A percentile compares a stretch with the other conserved stretches of the same genome.
phyloP scores from a whole-genome alignment of 2,329 filamentous ascomycete species.

The Aureobasidium sp. region DNA sequence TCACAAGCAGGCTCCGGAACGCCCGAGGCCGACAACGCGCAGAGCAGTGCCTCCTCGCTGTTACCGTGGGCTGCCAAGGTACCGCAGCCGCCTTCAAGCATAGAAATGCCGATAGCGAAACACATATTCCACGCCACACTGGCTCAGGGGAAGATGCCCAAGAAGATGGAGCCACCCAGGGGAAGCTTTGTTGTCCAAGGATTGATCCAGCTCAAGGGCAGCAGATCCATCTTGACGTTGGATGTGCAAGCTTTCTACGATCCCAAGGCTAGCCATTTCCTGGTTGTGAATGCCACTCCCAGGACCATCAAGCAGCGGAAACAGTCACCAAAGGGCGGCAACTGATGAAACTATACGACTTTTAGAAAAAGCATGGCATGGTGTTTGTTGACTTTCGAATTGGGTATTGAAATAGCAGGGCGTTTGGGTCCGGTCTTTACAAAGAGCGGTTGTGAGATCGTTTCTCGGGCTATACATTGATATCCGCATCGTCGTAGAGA shows the following conservation, averaged over 20 bases:
- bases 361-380: slow-evolving; percentile 14
- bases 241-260: slow-evolving; percentile 42
- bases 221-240: slow-evolving; percentile 35
- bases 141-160: slow-evolving; percentile 25
- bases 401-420: slow-evolving; percentile 3
- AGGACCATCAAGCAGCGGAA: slow-evolving; percentile 29
- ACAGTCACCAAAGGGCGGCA: slow-evolving; percentile 35
- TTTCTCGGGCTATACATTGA: slow-evolving; percentile 11
- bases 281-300: slow-evolving; percentile 26
- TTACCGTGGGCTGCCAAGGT: slow-evolving; percentile 23
- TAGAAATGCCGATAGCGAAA: slow-evolving; percentile 27
- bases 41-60: slow-evolving; percentile 12
- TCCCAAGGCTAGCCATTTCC: slow-evolving; percentile 34
- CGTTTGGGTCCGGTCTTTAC: neutral
- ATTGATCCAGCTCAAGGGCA: slow-evolving; percentile 40
- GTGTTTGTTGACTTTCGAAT: slow-evolving; percentile 4
- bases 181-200: slow-evolving; percentile 41
- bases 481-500: slow-evolving; percentile 7
- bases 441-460: neutral
- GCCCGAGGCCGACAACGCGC: neutral
- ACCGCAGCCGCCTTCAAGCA: slow-evolving; percentile 20
- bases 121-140: slow-evolving; percentile 24
- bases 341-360: slow-evolving; percentile 17
- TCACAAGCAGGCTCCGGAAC: slow-evolving; percentile 4
- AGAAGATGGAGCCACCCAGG: slow-evolving; percentile 34